Conservation (phyloP, 2,329 filamentous ascomycete species). For the Aspergillus puulaauensis region DNA sequence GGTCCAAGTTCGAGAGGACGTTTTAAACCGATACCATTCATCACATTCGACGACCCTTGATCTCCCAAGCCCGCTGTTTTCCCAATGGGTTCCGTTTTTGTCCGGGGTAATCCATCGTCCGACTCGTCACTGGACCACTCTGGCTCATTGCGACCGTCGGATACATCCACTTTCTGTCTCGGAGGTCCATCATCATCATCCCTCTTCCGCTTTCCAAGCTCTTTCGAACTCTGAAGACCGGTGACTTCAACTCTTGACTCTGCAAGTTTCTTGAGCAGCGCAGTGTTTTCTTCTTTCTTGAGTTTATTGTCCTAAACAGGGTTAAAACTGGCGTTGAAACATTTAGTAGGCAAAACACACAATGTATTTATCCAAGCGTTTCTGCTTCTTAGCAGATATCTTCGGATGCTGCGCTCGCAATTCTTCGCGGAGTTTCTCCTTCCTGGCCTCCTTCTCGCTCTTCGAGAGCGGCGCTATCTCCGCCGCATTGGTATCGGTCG, state of each 20-base stretch:
- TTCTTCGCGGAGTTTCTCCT: conserved; percentile 54
- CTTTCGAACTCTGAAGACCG: conserved; percentile 68
- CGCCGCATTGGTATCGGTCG: conserved; percentile 49
- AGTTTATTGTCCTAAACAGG: conserved; percentile 75
- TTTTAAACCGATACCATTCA: conserved; percentile 75
- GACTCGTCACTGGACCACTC: conserved; percentile 34
- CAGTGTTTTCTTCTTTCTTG: conserved; percentile 87
- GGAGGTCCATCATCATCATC: conserved; percentile 50
- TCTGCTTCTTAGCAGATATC: conserved; percentile 65
- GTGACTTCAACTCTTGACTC: conserved; percentile 78
- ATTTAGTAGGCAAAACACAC: conserved; percentile 34
- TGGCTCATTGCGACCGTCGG: conserved; percentile 25
- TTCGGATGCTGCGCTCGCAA: conserved; percentile 55
- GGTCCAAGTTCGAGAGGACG: conserved; percentile 78
- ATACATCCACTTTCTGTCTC: conserved; percentile 13
- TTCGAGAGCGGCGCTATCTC: conserved; percentile 48
- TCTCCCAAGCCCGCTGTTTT: conserved; percentile 51
- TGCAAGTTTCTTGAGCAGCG: conserved; percentile 79
- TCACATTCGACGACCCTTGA: conserved; percentile 20
- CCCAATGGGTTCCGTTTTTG: conserved; percentile 21
- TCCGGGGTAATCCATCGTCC: conserved; percentile 34
- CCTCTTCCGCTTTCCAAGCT: conserved; percentile 70
- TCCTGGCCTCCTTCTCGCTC: conserved; percentile 54
- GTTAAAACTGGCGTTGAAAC: conserved; percentile 15
- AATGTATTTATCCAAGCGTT: conserved; percentile 68